Evolutionary conservation across 169 alveolate species (phyloP), one percentile per base, ranked within the genome.

Genomic region (Perkinsus olseni): DNA sequence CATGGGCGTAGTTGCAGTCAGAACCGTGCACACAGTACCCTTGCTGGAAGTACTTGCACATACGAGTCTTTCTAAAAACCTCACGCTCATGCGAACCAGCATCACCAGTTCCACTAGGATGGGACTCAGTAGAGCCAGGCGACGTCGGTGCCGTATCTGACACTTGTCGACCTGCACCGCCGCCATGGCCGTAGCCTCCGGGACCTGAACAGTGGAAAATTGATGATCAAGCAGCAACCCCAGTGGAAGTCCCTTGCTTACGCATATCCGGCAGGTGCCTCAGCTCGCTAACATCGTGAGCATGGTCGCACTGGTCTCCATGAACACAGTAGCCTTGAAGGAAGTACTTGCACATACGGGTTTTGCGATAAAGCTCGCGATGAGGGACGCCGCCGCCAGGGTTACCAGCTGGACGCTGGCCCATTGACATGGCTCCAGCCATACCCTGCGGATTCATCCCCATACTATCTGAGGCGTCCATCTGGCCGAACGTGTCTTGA

Each of bases 1-100:
- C 82, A 24, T 62, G 82, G 82, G 82, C 82, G 34, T 62, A 62
- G 31, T 62, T 62, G 31, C 82, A 62, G 82, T 62, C 82, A 0
- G 82, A 62, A 28, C 82, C 82, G 31, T 62, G 82, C 10, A 62
- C 82, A 28, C 82, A 62, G 31, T 62, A 62, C 34, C 82, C 82
- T 24, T 62, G 82, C 82, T 62, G 82, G 82, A 62, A 62, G 82
- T 62, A 62, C 82, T 62, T 62, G 82, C 82, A 62, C 82, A 62
- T 62, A 13, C 82, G 82, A 3, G 82, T 62, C 82, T 62, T 62
- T 28, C 82, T 62, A 24, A 62, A 62, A 13, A 62, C 82, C 82
- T 62, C 82, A 24, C 82, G 82, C 82, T 62, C 82, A 24, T 62
- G 82, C 1, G 82, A 62, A 13, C 82, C 82, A 3, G 82, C 82